phyloP scores from a whole-genome alignment of 345 rosid species.

The Erysimum cheiranthoides region DNA sequence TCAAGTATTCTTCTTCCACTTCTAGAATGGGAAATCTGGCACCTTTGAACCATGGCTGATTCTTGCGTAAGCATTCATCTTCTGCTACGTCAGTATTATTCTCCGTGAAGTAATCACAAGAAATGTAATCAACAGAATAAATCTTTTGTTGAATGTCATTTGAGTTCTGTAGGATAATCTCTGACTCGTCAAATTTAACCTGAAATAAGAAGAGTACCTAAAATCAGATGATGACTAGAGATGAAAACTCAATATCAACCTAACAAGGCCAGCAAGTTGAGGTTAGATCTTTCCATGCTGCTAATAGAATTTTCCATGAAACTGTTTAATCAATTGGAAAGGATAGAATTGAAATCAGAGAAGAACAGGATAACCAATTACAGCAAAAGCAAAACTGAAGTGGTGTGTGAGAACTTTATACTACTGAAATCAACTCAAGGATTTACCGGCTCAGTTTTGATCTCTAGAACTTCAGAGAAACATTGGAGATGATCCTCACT shows the following conservation, averaged over 20 bases:
- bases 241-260: conserved; percentile 11
- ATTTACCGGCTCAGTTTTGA: conserved; percentile 54
- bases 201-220: conserved; percentile 43
- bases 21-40: conserved; percentile 66
- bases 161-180: conserved; percentile 39
- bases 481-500: conserved; percentile 46
- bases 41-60: conserved; percentile 44
- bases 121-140: conserved; percentile 56
- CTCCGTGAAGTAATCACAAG: conserved; percentile 55
- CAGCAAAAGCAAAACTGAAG: conserved; percentile 25
- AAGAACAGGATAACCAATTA: conserved; percentile 2
- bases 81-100: conserved; percentile 44
- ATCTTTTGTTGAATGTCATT: conserved; percentile 56
- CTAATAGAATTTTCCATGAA: background rate
- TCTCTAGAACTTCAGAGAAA: conserved; percentile 52
- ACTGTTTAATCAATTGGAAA: conserved; percentile 19
- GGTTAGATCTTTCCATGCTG: background rate
- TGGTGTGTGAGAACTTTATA: conserved; percentile 1
- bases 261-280: conserved; percentile 6
- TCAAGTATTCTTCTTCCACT: conserved; percentile 65
- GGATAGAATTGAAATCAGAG: conserved; percentile 8
- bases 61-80: conserved; percentile 53
- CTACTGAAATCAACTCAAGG: conserved; percentile 14
- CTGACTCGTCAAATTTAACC: conserved; percentile 47
- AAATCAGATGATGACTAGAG: conserved; percentile 21